These are phyloP conservation scores for Annulohypoxylon truncatum DNA, from an alignment of 2,329 filamentous ascomycete genomes.

Conservation along the genomic window DNA sequence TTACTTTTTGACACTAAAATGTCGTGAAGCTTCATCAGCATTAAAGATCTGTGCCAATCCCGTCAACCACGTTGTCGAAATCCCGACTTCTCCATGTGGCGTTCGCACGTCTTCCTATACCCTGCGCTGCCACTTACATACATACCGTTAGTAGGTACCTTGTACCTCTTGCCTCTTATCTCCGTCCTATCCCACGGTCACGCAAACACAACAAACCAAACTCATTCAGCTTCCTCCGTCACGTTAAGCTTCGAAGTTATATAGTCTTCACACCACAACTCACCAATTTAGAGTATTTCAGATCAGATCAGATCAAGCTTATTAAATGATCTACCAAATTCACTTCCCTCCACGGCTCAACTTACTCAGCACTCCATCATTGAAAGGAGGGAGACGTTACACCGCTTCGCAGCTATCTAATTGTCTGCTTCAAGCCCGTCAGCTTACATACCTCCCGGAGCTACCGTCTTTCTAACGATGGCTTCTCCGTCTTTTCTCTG, in stretches of 20 bases:
- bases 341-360: background rate
- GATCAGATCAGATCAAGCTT: constrained; percentile 5
- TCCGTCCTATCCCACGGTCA: background rate
- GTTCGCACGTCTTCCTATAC: background rate
- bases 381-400: constrained; percentile 1
- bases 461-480: background rate
- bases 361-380: constrained; percentile 3
- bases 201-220: background rate
- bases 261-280: background rate
- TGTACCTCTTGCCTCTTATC: background rate
- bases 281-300: background rate
- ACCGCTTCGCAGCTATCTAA: constrained; percentile 2
- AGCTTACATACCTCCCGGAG: constrained; percentile 8
- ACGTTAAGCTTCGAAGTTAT: background rate
- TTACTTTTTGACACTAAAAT: background rate
- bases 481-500: background rate
- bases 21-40: background rate
- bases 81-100: constrained; percentile 1
- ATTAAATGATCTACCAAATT: constrained; percentile 4
- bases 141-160: no score
- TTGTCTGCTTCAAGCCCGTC: background rate
- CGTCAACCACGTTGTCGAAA: constrained; percentile 10
- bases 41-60: constrained; percentile 5
- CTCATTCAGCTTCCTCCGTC: background rate
- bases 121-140: background rate